Conservation (phyloP, 345 rosid genomes). For the Aurinia saxatilis region DNA sequence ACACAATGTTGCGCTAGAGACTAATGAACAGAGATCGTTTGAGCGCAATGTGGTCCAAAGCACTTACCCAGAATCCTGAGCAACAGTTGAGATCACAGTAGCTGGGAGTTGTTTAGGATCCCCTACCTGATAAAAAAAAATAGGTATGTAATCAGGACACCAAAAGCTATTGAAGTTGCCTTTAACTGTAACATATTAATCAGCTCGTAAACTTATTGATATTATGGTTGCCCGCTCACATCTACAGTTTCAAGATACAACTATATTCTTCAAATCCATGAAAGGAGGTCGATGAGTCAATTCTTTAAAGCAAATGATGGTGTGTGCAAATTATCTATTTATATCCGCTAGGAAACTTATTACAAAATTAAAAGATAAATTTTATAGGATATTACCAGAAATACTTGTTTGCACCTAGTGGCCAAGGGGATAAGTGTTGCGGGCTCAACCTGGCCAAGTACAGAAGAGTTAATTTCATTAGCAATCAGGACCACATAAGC, state of each 20-base stretch:
- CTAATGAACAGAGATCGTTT: neutral
- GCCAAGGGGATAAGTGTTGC: conserved; percentile 94
- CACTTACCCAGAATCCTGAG: conserved; percentile 66
- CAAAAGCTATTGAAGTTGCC: neutral
- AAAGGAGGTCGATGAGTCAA: neutral
- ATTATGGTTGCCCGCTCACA: neutral
- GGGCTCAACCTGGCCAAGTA: conserved; percentile 71
- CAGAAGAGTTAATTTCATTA: neutral
- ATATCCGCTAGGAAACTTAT: neutral
- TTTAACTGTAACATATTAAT: neutral
- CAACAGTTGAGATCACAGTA: conserved; percentile 83
- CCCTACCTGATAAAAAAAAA: conserved; percentile 55
- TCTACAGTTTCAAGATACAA: conserved; percentile 1
- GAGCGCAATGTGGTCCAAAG: neutral
- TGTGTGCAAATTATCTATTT: neutral
- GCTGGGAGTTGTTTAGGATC: conserved; percentile 98
- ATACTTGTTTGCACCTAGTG: conserved; percentile 95
- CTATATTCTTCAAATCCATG: neutral
- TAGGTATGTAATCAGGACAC: neutral
- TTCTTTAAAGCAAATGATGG: neutral
- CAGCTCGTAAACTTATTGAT: neutral
- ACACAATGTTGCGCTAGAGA: neutral
- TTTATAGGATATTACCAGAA: conserved; percentile 51
- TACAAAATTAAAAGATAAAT: neutral
- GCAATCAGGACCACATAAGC: neutral